Percentiles rank a stretch among this genome's conserved stretches.
These are phyloP conservation scores for Penicillium alfredii DNA, from an alignment of 495 filamentous ascomycete species.

Conservation along the genomic window DNA sequence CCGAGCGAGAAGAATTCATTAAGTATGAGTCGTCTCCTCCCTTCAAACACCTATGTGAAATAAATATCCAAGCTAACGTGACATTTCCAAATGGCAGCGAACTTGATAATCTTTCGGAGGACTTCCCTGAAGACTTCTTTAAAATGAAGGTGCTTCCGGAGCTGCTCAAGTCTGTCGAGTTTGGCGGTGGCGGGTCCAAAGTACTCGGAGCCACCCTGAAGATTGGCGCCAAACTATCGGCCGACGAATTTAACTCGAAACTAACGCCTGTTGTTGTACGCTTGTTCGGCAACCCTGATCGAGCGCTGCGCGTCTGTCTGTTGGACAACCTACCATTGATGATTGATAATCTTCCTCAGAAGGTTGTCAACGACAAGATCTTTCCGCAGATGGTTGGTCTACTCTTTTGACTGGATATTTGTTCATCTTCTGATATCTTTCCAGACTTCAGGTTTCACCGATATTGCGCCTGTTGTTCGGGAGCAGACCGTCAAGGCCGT, in stretches of 20 bases:
- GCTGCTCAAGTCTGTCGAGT: constrained; percentile 93
- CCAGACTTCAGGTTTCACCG: constrained; percentile 84
- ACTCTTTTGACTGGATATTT: constrained; percentile 1
- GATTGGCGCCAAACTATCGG: constrained; percentile 76
- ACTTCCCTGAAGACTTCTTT: constrained; percentile 96
- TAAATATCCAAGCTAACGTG: not conserved
- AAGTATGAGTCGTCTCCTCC: constrained; percentile 46
- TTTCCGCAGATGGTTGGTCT: constrained; percentile 78
- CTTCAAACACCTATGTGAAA: not conserved
- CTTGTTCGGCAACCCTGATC: constrained; percentile 84
- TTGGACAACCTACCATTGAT: constrained; percentile 84
- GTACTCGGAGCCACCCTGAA: constrained; percentile 84
- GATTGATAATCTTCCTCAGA: constrained; percentile 86
- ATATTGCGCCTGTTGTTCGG: constrained; percentile 81
- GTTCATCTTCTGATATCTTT: constrained; percentile 9
- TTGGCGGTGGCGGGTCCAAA: constrained; percentile 91
- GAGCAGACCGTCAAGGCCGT: constrained; percentile 96
- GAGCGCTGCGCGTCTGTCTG: constrained; percentile 85
- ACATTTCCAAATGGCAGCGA: constrained; percentile 48
- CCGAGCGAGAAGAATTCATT: constrained; percentile 79
- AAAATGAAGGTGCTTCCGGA: constrained; percentile 95
- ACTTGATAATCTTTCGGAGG: constrained; percentile 78
- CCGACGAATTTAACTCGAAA: constrained; percentile 80
- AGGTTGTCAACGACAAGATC: constrained; percentile 90
- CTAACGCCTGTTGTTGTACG: constrained; percentile 84